These are phyloP conservation scores for Gomphus sp. DNA, from an alignment of 1,284 basidiomycete genomes.

Conservation along the genomic window DNA sequence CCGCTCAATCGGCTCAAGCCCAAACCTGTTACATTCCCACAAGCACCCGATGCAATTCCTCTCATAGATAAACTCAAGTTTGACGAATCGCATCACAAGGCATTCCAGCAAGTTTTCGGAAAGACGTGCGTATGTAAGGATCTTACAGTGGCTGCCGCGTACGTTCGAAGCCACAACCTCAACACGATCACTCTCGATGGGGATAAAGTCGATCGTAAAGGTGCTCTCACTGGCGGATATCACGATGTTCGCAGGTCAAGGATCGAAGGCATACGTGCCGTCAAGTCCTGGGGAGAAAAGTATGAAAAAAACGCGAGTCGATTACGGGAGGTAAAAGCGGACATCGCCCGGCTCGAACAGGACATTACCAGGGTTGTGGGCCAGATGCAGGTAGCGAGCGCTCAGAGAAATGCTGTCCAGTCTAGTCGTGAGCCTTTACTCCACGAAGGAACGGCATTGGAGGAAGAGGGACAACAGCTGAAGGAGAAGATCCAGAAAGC, in stretches of 20 bases:
- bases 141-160: constrained; percentile 86
- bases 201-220: constrained; percentile 96
- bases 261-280: constrained; percentile 77
- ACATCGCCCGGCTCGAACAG: constrained; percentile 73
- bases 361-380: constrained; percentile 76
- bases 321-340: constrained; percentile 65
- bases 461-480: constrained; percentile 66
- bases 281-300: constrained; percentile 71
- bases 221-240: constrained; percentile 92
- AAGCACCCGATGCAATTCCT: constrained; percentile 83
- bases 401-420: constrained; percentile 63
- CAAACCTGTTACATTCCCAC: constrained; percentile 57
- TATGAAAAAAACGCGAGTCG: constrained; percentile 59
- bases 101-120: constrained; percentile 97
- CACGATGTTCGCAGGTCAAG: constrained; percentile 88
- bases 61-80: constrained; percentile 80
- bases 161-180: constrained; percentile 89
- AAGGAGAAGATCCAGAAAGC: constrained; percentile 54
- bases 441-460: constrained; percentile 53
- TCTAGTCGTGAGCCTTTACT: constrained; percentile 61
- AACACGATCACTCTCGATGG: constrained; percentile 98
- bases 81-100: constrained; percentile 64
- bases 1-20: constrained; percentile 94
- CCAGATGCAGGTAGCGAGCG: constrained; percentile 61
- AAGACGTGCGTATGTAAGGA: constrained; percentile 94